These are phyloP conservation scores for Myrmaecium sp. DNA, from an alignment of 2,329 filamentous ascomycete genomes.

Conservation along the genomic window DNA sequence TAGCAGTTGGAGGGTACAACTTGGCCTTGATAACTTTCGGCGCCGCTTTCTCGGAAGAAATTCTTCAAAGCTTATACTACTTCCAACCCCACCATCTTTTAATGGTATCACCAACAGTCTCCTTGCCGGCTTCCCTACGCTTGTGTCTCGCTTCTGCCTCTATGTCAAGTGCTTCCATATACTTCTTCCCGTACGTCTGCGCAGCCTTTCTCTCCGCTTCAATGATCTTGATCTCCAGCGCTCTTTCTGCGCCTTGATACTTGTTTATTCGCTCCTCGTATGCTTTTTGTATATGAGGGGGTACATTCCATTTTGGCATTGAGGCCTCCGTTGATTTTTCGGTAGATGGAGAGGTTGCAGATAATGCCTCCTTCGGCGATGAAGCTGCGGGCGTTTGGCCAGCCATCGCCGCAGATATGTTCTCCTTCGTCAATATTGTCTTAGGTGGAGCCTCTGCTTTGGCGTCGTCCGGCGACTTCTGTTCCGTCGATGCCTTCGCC, in stretches of 20 bases:
- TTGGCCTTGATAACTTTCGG: too few species aligned
- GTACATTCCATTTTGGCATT: not conserved
- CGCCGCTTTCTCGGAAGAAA: too few species aligned
- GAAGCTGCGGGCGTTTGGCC: constrained; percentile 7
- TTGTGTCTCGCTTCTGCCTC: constrained; percentile 6
- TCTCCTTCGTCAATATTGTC: constrained; percentile 26
- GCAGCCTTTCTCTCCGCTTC: constrained; percentile 16
- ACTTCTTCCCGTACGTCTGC: constrained; percentile 13
- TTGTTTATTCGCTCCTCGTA: constrained; percentile 18
- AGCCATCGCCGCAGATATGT: constrained; percentile 8
- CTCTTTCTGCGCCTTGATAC: constrained; percentile 14
- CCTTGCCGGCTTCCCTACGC: constrained; percentile 16
- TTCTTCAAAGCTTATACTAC: too few species aligned
- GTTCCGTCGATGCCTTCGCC: constrained; percentile 47
- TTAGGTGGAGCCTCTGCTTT: constrained; percentile 35
- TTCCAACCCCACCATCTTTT: constrained; percentile 10
- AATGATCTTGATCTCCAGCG: constrained; percentile 17
- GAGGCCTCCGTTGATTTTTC: not conserved
- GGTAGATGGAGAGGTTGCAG: not conserved
- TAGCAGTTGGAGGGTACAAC: too few species aligned
- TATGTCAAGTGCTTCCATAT: constrained; percentile 11
- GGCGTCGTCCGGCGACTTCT: too few species aligned
- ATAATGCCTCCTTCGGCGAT: not conserved
- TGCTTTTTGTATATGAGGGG: constrained; percentile 8
- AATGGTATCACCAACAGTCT: constrained; percentile 20